Percentiles rank a stretch among this genome's conserved stretches.
Evolutionary conservation across 257 asterid genomes (phyloP).

Genomic region (Nicotiana knightiana): DNA sequence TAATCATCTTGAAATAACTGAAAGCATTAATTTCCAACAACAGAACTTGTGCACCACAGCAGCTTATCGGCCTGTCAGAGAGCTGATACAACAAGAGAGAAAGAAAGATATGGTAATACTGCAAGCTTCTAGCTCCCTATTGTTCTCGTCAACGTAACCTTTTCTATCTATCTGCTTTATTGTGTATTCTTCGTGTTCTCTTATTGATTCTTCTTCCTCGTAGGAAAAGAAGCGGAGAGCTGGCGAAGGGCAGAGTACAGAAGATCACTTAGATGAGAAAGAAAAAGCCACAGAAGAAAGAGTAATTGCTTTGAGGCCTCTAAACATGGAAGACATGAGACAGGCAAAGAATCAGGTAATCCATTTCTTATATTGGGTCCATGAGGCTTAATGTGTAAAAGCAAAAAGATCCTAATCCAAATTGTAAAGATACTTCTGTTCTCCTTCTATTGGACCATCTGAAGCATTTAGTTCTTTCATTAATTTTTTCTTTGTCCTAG

Average conservation of each 20-base stretch:
- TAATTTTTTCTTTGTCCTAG: neutral
- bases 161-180: neutral
- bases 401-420: neutral
- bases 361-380: neutral
- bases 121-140: neutral
- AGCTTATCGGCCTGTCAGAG: conserved; percentile 95
- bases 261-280: conserved; percentile 33
- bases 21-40: conserved; percentile 16
- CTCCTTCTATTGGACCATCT: neutral
- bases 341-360: conserved; percentile 86
- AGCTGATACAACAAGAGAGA: conserved; percentile 68
- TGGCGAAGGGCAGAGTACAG: conserved; percentile 39
- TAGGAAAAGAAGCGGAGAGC: conserved; percentile 52
- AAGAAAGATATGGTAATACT: conserved; percentile 53
- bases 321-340: conserved; percentile 87
- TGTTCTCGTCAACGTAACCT: neutral
- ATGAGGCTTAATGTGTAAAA: neutral
- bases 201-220: conserved; percentile 3
- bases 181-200: conserved; percentile 1
- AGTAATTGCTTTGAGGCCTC: conserved; percentile 57
- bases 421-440: neutral
- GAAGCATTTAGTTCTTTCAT: neutral
- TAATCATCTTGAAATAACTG: conserved; percentile 20
- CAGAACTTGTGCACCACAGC: conserved; percentile 92
- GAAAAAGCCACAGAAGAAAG: conserved; percentile 49